phyloP scores from a whole-genome alignment of 1,284 basidiomycete species.

The Fistulinella staudtii region DNA sequence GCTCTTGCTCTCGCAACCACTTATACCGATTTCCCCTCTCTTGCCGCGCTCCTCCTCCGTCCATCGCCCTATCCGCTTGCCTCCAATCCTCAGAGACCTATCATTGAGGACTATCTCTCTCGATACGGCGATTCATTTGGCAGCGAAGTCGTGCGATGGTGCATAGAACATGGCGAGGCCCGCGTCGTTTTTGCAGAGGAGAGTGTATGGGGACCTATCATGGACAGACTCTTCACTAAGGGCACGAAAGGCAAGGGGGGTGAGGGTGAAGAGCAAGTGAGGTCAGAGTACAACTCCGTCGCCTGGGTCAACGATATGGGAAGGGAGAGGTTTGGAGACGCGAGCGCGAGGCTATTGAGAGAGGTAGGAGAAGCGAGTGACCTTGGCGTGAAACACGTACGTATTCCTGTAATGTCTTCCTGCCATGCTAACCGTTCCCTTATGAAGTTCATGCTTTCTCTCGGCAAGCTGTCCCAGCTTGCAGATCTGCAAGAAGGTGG shows the following conservation, averaged over 20 bases:
- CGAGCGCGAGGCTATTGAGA: slow-evolving; percentile 59
- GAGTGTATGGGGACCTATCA: slow-evolving; percentile 38
- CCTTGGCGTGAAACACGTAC: slow-evolving; percentile 72
- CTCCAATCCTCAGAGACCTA: slow-evolving; percentile 54
- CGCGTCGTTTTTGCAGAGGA: slow-evolving; percentile 33
- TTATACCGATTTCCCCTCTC: slow-evolving; percentile 78
- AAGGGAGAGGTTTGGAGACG: slow-evolving; percentile 61
- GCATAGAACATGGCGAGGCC: slow-evolving; percentile 66
- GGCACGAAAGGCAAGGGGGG: slow-evolving; percentile 26
- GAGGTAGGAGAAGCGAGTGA: slow-evolving; percentile 58
- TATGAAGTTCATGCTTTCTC: slow-evolving; percentile 78
- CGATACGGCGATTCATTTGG: slow-evolving; percentile 84
- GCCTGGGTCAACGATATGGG: slow-evolving; percentile 92
- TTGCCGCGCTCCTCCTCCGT: slow-evolving; percentile 79
- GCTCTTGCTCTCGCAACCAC: slow-evolving; percentile 84
- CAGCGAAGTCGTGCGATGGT: slow-evolving; percentile 84
- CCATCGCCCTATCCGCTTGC: slow-evolving; percentile 60
- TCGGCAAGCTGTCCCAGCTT: slow-evolving; percentile 85
- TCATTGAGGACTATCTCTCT: slow-evolving; percentile 74
- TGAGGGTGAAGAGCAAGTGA: slow-evolving; percentile 17
- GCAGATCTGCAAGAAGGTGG: slow-evolving; percentile 62
- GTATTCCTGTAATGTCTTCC: slow-evolving; percentile 17
- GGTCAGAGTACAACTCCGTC: slow-evolving; percentile 44
- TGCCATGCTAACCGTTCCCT: slow-evolving; percentile 3
- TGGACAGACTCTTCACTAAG: slow-evolving; percentile 71